Evolutionary conservation across 768 basidiomycete genomes (phyloP).

Genomic region (Termitomyces sp.): DNA sequence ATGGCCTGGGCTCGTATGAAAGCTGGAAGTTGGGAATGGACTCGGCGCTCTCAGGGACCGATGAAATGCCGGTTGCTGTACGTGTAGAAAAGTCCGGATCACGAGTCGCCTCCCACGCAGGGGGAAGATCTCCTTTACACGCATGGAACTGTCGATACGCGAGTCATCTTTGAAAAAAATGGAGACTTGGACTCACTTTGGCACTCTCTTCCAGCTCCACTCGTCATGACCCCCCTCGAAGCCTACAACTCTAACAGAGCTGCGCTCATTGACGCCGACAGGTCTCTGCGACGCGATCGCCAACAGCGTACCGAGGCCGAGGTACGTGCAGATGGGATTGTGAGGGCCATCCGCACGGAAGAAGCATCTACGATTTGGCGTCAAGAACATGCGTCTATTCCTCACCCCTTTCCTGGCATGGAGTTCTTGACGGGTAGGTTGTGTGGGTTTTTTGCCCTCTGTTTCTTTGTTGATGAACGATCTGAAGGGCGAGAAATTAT

Average conservation of each 20-base stretch:
- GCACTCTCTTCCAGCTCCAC: neutral
- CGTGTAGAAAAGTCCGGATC: too few species aligned
- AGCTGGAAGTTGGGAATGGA: too few species aligned
- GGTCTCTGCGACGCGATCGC: conserved; percentile 46
- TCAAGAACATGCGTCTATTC: conserved; percentile 45
- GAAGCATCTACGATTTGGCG: conserved; percentile 63
- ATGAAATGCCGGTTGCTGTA: too few species aligned
- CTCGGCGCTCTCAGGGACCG: too few species aligned
- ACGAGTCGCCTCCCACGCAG: too few species aligned
- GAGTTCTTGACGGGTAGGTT: conserved; percentile 64
- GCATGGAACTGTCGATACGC: neutral
- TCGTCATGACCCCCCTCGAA: conserved; percentile 16
- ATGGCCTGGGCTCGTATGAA: too few species aligned
- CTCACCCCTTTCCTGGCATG: conserved; percentile 74
- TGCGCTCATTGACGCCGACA: conserved; percentile 40
- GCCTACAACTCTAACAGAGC: conserved; percentile 28
- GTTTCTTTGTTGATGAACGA: neutral
- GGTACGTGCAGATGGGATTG: conserved; percentile 50
- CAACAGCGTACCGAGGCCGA: conserved; percentile 33
- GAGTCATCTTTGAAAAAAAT: neutral
- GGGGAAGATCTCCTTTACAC: neutral
- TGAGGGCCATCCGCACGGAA: conserved; percentile 48
- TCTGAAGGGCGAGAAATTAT: conserved; percentile 51
- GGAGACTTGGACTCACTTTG: neutral
- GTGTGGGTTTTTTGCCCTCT: neutral